Base-by-base conservation (phyloP, 225 moss, liverwort and hornwort species). In the Bryum argenteum region DNA sequence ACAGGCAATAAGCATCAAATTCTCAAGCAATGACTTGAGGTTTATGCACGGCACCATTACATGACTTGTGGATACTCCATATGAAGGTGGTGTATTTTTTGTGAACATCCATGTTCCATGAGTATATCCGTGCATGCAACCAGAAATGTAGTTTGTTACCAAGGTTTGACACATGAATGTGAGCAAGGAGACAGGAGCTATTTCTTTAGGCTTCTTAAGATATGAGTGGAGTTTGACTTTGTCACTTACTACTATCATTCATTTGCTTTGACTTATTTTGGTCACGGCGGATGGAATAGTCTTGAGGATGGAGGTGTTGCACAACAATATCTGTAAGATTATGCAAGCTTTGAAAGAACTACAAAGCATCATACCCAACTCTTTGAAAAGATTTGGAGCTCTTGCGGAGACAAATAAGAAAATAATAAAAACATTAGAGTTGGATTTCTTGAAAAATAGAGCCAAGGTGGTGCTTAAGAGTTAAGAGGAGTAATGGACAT, bases 161-260 rank as follows among this genome's bases (percentile, higher is more conserved):
- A 97, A 97, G 92, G 97, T 97, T 70, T 97, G 97, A 94, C 97
- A 98, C 73, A 94, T 94, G 21, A 98, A 98, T 44, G 89, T 98
- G 12, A 98, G 94, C 78, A 98, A 92, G 76, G 94, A 94, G 75
- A 98, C 94, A 39, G 97, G 97, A 63, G 97, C 97, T 39, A 98
- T 98, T 41, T 98, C 92, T 82, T 77, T 98, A 74, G 97, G 94
- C 61, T 94, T 98, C 69, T 71, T 94, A 72, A 98, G 94, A 77
- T 94, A 98, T 77, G 94, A 98, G 66, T 98, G 94, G 97, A 98
- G 97, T 80, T 94, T 94, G 52, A 94, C 97, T 68, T 78, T 94
- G 58, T 94, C 94, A 40, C 77, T 98, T 55, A 98, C 94, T 68
- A 94, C 97, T 19, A 94, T 92, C 48, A 78, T 98, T 61, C 92